Percentiles rank a stretch among this genome's conserved stretches.
Conservation (phyloP, 2,329 filamentous ascomycete genomes). For the Pestalotiopsis sp. region DNA sequence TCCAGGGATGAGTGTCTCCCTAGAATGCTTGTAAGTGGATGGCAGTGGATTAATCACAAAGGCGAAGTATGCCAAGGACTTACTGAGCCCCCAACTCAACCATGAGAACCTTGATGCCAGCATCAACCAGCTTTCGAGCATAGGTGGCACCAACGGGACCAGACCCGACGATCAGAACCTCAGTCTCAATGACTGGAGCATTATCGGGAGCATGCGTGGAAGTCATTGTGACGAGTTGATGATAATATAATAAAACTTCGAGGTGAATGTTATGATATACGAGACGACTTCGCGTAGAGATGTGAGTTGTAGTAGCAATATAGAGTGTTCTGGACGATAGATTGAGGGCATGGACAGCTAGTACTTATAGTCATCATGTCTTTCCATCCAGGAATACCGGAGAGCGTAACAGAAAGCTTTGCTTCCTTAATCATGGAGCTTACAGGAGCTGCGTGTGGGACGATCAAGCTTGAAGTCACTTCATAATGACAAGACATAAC, state of each 20-base stretch:
- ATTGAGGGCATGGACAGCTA: neutral
- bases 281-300: neutral
- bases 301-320: neutral
- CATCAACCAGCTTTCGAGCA: conserved; percentile 21
- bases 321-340: neutral
- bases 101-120: conserved; percentile 22
- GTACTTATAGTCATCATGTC: neutral
- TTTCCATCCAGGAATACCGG: neutral
- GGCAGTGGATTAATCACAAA: neutral
- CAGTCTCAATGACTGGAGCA: neutral
- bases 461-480: neutral
- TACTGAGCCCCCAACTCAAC: conserved; percentile 27
- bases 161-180: conserved; percentile 24
- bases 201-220: neutral
- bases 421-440: neutral
- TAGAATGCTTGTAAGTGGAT: neutral
- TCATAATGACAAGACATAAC: neutral
- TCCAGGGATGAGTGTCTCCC: neutral
- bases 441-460: neutral
- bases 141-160: conserved; percentile 27
- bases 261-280: neutral
- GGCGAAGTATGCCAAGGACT: conserved; percentile 1
- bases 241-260: neutral
- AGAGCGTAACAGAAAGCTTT: neutral
- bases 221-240: neutral